Base-by-base conservation (phyloP, 805 yeast species). In the Diddensiella transvaalensis region DNA sequence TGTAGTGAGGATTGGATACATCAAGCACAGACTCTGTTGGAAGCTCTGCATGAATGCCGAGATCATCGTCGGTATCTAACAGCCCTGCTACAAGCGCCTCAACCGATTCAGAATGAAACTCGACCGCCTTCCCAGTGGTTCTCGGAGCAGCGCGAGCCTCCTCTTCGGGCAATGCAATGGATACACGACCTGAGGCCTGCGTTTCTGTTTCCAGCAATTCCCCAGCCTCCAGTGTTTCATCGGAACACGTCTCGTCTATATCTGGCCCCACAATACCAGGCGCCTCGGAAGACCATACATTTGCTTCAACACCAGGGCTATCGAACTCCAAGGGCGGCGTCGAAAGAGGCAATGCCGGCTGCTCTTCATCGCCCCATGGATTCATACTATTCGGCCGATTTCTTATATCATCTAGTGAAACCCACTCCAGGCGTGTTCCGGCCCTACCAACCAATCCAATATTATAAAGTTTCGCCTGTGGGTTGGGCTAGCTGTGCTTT, bases 11-110 rank as follows among this genome's bases (percentile, higher is more conserved):
- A 15, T 21, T 30, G n/a, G 30, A 39, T 11, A 39, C 19, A 39
- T 39, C 42, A 17, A 22, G 32, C n/a, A 39, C 8, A 17, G 44
- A 41, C 10, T 44, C 40, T 26, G 32, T 26, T 8, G 32, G 13
- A 8, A 13, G 32, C 11, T 13, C 13, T 8, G 13, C 8, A 15
- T n/a, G 11, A 8, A 15, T 15, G 6, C 19, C n/a, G 5, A 39
- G 6, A 15, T 15, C 42, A 18, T 15, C 30, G 22, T 11, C 13
- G 5, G 23, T 13, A 26, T 26, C 32, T 26, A 26, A 8, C 32
- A 26, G 13, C 13, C 13, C 32, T 26, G 32, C 32, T 8, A 26
- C 32, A 26, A 26, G 32, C 13, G 32, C 32, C 32, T 26, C 32
- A 26, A 26, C 13, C 13, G 32, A 26, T 26, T 26, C 13, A 13